Conservation (phyloP, 2,329 filamentous ascomycete genomes). For the Fusarium neocosmosporiellum region DNA sequence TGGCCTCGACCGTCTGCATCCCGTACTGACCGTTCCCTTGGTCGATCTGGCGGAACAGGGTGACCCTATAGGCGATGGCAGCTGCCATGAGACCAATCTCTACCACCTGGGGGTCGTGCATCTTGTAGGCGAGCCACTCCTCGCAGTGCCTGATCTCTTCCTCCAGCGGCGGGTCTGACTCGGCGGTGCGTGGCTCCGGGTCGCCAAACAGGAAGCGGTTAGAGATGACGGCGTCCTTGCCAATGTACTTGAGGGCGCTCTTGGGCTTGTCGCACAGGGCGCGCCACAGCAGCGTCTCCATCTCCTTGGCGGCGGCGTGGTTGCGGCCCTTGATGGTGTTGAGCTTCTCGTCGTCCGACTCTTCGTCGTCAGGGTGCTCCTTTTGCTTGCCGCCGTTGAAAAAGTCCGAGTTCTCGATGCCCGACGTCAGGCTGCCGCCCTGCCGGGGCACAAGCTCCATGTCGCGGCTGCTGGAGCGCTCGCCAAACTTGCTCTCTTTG, state of each 20-base stretch:
- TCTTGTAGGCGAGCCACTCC: slow-evolving; percentile 45
- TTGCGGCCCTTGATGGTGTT: slow-evolving; percentile 46
- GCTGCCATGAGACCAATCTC: slow-evolving; percentile 45
- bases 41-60: slow-evolving; percentile 41
- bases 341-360: slow-evolving; percentile 41
- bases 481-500: slow-evolving; percentile 28
- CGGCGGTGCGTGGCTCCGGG: slow-evolving; percentile 32
- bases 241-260: slow-evolving; percentile 42
- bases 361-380: slow-evolving; percentile 36
- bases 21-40: slow-evolving; percentile 34
- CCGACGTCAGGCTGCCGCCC: slow-evolving; percentile 31
- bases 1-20: slow-evolving; percentile 40
- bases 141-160: slow-evolving; percentile 43
- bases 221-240: slow-evolving; percentile 43
- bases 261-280: slow-evolving; percentile 46
- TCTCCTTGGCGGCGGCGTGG: slow-evolving; percentile 42
- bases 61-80: slow-evolving; percentile 41
- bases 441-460: slow-evolving; percentile 37
- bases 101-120: slow-evolving; percentile 43
- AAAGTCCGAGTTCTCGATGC: slow-evolving; percentile 40
- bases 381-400: slow-evolving; percentile 40
- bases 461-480: slow-evolving; percentile 19
- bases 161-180: slow-evolving; percentile 43
- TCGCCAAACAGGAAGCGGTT: slow-evolving; percentile 45
- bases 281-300: slow-evolving; percentile 45